A percentile compares a stretch with the other conserved stretches of the same genome.
Conservation (phyloP, 1,284 basidiomycete species). For the Cryptococcus neoformans region DNA sequence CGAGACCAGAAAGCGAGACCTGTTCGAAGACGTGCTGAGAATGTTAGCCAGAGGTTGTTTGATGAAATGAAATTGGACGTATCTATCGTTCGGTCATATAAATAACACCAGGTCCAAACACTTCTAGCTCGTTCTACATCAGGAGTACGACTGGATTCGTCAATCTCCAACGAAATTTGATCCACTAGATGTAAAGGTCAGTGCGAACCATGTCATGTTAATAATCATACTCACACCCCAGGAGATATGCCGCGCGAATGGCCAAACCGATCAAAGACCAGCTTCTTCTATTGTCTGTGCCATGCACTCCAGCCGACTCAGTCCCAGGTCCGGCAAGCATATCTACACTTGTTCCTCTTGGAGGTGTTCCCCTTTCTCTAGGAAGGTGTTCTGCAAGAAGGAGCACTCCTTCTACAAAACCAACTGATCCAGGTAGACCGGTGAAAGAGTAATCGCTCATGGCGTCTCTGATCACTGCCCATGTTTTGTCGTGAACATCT, state of each 20-base stretch:
- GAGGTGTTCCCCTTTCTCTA: slow-evolving; percentile 17
- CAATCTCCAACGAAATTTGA: slow-evolving; percentile 40
- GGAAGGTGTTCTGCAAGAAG: slow-evolving; percentile 47
- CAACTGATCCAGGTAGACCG: slow-evolving; percentile 45
- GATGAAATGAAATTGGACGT: slow-evolving; percentile 5
- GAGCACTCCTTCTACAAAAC: slow-evolving; percentile 50
- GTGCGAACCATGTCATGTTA: too few species aligned
- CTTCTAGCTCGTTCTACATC: slow-evolving; percentile 46
- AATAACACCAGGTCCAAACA: slow-evolving; percentile 53
- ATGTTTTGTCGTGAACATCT: slow-evolving; percentile 36
- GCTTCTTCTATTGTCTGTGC: slow-evolving; percentile 46
- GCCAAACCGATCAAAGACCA: slow-evolving; percentile 51
- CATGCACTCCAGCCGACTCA: slow-evolving; percentile 29
- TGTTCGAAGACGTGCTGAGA: slow-evolving; percentile 35
- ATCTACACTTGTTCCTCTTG: slow-evolving; percentile 13
- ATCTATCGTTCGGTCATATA: slow-evolving; percentile 50
- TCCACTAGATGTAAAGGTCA: slow-evolving; percentile 21
- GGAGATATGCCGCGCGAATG: slow-evolving; percentile 44
- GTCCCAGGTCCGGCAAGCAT: slow-evolving; percentile 21
- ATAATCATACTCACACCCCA: slow-evolving; percentile 36
- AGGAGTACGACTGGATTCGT: slow-evolving; percentile 31
- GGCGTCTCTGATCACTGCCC: slow-evolving; percentile 38
- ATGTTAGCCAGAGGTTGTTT: slow-evolving; percentile 10
- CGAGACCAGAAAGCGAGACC: slow-evolving; percentile 52
- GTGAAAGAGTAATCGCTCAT: slow-evolving; percentile 43